These are phyloP conservation scores for Debaryomyces sp. DNA, from an alignment of 1,139 yeast genomes.

Conservation along the genomic window DNA sequence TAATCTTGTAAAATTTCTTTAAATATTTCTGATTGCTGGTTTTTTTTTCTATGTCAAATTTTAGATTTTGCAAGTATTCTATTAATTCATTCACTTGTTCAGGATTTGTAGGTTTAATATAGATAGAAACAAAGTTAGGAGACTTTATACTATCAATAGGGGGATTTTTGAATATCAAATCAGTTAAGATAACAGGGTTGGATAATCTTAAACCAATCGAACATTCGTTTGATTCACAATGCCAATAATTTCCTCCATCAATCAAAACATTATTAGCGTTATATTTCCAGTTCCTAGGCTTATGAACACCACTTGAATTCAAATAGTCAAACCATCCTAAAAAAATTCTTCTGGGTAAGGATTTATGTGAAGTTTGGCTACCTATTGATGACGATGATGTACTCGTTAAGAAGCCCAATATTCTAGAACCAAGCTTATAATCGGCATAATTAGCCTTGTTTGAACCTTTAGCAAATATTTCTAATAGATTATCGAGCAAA, in stretches of 20 bases:
- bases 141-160: background rate
- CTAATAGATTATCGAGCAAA: constrained; percentile 30
- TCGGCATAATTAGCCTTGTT: constrained; percentile 46
- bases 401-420: constrained; percentile 44
- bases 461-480: constrained; percentile 38
- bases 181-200: constrained; percentile 38
- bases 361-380: constrained; percentile 8
- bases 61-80: constrained; percentile 22
- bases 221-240: constrained; percentile 31
- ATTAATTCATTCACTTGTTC: constrained; percentile 18
- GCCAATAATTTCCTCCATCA: constrained; percentile 41
- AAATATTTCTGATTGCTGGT: constrained; percentile 26
- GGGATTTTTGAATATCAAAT: constrained; percentile 30
- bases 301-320: constrained; percentile 22
- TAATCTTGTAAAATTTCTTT: constrained; percentile 36
- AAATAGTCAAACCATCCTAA: constrained; percentile 48
- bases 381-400: constrained; percentile 11
- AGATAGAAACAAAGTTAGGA: constrained; percentile 25
- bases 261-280: constrained; percentile 45
- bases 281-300: constrained; percentile 29
- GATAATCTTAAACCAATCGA: constrained; percentile 41
- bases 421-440: constrained; percentile 42
- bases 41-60: constrained; percentile 13
- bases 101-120: constrained; percentile 31
- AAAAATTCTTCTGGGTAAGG: constrained; percentile 29